Percentiles rank a stretch among this genome's conserved stretches.
Evolutionary conservation across 2,329 filamentous ascomycete genomes (phyloP).

Genomic region (Emergomyces orientalis): DNA sequence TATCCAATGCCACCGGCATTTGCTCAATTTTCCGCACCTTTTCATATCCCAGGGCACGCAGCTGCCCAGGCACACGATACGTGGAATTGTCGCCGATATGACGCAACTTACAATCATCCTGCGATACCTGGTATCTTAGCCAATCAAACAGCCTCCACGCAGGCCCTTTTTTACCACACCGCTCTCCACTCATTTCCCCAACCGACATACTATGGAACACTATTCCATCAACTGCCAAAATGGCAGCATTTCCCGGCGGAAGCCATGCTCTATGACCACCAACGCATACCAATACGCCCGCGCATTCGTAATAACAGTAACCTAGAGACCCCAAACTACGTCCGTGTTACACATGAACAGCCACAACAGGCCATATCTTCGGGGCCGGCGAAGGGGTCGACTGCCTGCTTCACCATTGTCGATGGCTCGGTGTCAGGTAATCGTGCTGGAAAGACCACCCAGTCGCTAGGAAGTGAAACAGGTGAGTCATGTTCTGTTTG

Average conservation of each 20-base stretch:
- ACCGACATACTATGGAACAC: neutral
- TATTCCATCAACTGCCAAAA: neutral
- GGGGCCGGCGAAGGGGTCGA: neutral
- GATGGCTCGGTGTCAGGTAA: neutral
- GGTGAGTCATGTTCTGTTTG: neutral
- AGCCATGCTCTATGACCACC: neutral
- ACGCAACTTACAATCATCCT: neutral
- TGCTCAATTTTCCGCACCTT: neutral
- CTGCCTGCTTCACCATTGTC: neutral
- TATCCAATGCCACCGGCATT: neutral
- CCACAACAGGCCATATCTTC: neutral
- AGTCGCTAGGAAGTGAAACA: neutral
- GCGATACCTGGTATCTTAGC: neutral
- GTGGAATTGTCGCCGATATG: conserved; percentile 1
- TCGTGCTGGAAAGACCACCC: neutral
- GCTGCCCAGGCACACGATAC: neutral
- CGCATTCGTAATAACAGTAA: neutral
- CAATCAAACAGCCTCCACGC: neutral
- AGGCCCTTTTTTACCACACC: neutral
- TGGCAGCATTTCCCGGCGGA: neutral
- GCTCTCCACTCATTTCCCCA: neutral
- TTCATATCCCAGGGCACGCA: neutral
- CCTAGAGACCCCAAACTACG: neutral
- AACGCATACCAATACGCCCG: neutral
- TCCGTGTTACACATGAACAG: neutral